Evolutionary conservation across 2,329 filamentous ascomycete species (phyloP).

Genomic region (Fusarium papillatum): DNA sequence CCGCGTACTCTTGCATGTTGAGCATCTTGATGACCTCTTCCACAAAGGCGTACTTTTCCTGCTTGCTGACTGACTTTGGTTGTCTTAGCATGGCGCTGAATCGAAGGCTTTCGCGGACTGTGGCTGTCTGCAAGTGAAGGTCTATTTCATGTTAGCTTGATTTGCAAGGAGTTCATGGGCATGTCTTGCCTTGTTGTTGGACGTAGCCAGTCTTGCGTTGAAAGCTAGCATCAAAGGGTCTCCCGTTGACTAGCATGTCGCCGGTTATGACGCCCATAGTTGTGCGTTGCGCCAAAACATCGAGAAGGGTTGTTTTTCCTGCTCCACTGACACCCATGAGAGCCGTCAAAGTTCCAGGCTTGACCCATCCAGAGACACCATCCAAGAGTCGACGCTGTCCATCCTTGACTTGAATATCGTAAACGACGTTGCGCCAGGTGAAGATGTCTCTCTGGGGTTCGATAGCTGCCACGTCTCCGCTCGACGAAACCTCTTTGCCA

Average conservation of each 20-base stretch:
- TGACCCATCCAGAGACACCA: slow-evolving; percentile 89
- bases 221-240: slow-evolving; percentile 67
- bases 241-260: slow-evolving; percentile 76
- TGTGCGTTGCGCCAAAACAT: slow-evolving; percentile 62
- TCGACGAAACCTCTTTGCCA: slow-evolving; percentile 22
- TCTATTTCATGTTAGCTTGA: slow-evolving; percentile 52
- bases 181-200: slow-evolving; percentile 69
- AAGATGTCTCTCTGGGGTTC: slow-evolving; percentile 72
- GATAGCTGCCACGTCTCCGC: slow-evolving; percentile 46
- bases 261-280: slow-evolving; percentile 75
- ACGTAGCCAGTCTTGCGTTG: slow-evolving; percentile 77
- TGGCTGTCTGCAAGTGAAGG: slow-evolving; percentile 67
- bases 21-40: slow-evolving; percentile 76
- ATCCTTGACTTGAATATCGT: slow-evolving; percentile 79
- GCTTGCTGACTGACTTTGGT: slow-evolving; percentile 63
- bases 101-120: slow-evolving; percentile 66
- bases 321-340: slow-evolving; percentile 74
- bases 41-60: slow-evolving; percentile 73
- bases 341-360: slow-evolving; percentile 88
- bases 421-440: slow-evolving; percentile 84
- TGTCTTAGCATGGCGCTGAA: slow-evolving; percentile 72
- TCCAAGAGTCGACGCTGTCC: slow-evolving; percentile 81
- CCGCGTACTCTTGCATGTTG: slow-evolving; percentile 76
- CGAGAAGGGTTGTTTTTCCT: slow-evolving; percentile 59
- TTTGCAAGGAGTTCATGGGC: accelerated